A percentile compares a stretch with the other conserved stretches of the same genome.
Evolutionary conservation across 2,329 filamentous ascomycete species (phyloP).

Genomic region (Calonectria hongkongensis): DNA sequence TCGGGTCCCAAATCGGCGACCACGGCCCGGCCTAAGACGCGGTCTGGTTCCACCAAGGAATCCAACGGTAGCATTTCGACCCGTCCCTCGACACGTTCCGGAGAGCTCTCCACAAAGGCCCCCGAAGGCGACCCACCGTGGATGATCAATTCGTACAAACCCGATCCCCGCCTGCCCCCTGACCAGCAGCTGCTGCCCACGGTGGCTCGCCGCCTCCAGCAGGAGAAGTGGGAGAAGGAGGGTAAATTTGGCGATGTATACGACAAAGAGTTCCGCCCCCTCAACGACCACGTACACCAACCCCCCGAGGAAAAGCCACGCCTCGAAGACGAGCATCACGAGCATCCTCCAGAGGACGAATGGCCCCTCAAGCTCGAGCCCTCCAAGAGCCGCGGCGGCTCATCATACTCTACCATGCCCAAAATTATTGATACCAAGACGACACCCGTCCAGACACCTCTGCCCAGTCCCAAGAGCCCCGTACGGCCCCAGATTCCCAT

Average conservation of each 20-base stretch:
- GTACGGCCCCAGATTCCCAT: conserved; percentile 49
- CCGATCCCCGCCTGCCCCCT: conserved; percentile 93
- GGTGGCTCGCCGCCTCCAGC: conserved; percentile 91
- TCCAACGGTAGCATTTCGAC: conserved; percentile 68
- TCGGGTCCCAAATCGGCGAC: conserved; percentile 66
- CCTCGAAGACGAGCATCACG: conserved; percentile 36
- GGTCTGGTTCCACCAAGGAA: conserved; percentile 73
- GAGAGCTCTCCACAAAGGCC: conserved; percentile 75
- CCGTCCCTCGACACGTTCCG: conserved; percentile 78
- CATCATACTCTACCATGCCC: conserved; percentile 79
- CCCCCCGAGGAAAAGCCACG: conserved; percentile 64
- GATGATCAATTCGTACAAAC: conserved; percentile 96
- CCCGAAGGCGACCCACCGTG: conserved; percentile 97
- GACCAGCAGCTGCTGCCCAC: conserved; percentile 97
- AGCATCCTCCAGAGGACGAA: conserved; percentile 60
- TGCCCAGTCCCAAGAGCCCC: conserved; percentile 69
- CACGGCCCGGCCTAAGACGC: conserved; percentile 76
- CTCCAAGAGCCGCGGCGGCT: conserved; percentile 67
- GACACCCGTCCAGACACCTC: conserved; percentile 56
- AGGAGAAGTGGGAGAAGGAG: conserved; percentile 96
- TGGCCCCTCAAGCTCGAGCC: conserved; percentile 75
- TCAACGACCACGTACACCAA: conserved; percentile 80
- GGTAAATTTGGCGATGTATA: conserved; percentile 90
- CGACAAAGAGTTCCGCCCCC: conserved; percentile 89
- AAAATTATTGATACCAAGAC: conserved; percentile 65